Evolutionary conservation across 2,329 filamentous ascomycete genomes (phyloP), one percentile per base, ranked within the genome.

Genomic region (Coniella vitis): DNA sequence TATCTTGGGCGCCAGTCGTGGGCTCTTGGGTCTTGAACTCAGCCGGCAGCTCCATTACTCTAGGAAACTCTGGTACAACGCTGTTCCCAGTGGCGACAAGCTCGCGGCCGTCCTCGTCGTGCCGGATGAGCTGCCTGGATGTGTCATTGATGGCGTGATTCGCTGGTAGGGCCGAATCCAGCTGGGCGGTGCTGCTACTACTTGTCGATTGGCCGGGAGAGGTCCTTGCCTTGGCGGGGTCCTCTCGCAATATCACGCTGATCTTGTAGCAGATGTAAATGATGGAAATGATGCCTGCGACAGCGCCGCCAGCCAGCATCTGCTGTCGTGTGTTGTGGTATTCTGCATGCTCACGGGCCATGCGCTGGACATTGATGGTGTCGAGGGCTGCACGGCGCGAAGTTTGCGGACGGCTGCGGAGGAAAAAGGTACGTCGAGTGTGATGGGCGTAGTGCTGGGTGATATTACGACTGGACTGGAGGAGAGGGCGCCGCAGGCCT

Each of bases 1-100:
- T 44, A 3, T 16, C 29, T 22, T 37, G 50, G 8, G 36, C 35
- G 13, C n/a, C n/a, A 19, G 45, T 13, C 14, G n/a, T 29, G 10
- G n/a, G n/a, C n/a, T n/a, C n/a, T n/a, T n/a, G n/a, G n/a, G 17
- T 19, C 29, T 46, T 21, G 7, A 61, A 54, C 25, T 67, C 63
- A 7, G 72, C 64, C 9, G 82, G 78, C 2, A 95, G 67, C 14
- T 75, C 71, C 48, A 95, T 78, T 3, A 76, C 82, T 48, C 83
- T 78, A 2, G 90, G 90, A 63, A 95, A 94, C 46, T 78, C 75
- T 1, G 87, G 84, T 3, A 95, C 79, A n/a, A 82, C 84, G 56
- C 75, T 83, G 57, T 90, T 90, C 13, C 89, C 89, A 0, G 90
- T 95, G 14, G 85, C 78, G 0, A 95, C 83, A 38, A 93, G 72